Evolutionary conservation across 1,139 yeast genomes (phyloP), one percentile per base, ranked within the genome.

Genomic region (Blastobotrys ciferrii): DNA sequence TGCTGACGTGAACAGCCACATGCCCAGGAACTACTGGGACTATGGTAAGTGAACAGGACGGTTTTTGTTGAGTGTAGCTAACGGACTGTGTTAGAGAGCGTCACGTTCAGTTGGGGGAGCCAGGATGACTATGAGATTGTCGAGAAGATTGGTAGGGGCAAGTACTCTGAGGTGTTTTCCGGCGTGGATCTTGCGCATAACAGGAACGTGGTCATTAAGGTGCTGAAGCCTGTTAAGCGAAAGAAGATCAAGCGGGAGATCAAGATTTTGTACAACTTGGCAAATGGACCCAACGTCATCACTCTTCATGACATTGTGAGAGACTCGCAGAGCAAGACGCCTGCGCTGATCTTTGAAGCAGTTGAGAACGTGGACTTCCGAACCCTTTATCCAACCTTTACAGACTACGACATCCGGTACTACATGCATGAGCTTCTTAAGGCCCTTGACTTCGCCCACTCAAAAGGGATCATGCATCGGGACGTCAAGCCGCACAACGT

Each of bases 401-500:
- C 84, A 14, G 87, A 82, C 61, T 69, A 70, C 51, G 97, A 91
- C 63, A 83, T 89, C 58, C 78, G 89, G 57, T 88, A 69, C 68
- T 91, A 91, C 69, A 88, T 91, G 82, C 84, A 76, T 56, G 95
- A 89, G 67, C 73, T 91, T 54, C 73, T 91, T 57, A 80, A 77
- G 45, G 98, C 97, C 0, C 73, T 91, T 56, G 96, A 91, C 65
- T 91, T 78, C 65, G 83, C 89, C 23, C 98, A 91, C 69, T 87
- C 95, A 3, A 86, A 85, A 87, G 98, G 98, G 23, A 88, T 91
- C 52, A 91, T 91, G 85, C 98, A 91, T 67, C 76, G 98, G 64
- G 98, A 91, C 68, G 97, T 91, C 53, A 91, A 91, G 66, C 98
- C 98, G 11, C 96, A 91, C 64, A 91, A 91, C 64, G 91, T 91